These are phyloP conservation scores for Fusarium pseudoanthophilum DNA, from an alignment of 2,329 filamentous ascomycete genomes.

Conservation along the genomic window DNA sequence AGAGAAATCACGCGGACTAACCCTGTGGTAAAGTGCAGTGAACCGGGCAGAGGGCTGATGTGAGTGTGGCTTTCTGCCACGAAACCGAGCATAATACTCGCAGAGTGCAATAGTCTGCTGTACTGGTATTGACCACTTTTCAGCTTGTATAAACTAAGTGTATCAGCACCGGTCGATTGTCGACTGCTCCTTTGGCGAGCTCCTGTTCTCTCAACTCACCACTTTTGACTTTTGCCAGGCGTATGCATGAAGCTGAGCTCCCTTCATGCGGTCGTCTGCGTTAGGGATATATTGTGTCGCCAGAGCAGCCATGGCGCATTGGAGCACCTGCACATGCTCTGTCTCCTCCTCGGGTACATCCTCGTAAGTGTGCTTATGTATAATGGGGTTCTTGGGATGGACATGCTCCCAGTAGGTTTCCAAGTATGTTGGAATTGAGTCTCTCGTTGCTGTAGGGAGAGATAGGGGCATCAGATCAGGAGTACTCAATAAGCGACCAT, in stretches of 20 bases:
- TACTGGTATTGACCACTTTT: conserved; percentile 60
- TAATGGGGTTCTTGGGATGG: conserved; percentile 60
- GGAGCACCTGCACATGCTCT: conserved; percentile 57
- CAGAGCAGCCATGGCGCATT: conserved; percentile 67
- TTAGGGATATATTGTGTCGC: conserved; percentile 62
- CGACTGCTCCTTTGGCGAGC: not conserved
- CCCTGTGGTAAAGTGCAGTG: conserved; percentile 63
- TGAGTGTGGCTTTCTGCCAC: conserved; percentile 60
- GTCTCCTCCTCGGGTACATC: conserved; percentile 44
- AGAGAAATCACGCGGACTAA: conserved; percentile 53
- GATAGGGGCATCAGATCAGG: conserved; percentile 45
- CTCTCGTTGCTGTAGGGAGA: conserved; percentile 54
- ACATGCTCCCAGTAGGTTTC: conserved; percentile 65
- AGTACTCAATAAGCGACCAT: conserved; percentile 50
- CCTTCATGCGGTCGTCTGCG: conserved; percentile 61
- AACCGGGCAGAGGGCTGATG: conserved; percentile 62
- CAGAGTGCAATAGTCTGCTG: conserved; percentile 66
- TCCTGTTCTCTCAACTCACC: conserved; percentile 54
- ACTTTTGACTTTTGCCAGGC: conserved; percentile 61
- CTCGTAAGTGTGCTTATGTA: conserved; percentile 61
- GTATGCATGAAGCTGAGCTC: conserved; percentile 62
- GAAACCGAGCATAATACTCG: conserved; percentile 66
- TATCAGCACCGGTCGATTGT: conserved; percentile 30
- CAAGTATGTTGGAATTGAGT: conserved; percentile 61
- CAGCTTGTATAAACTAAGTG: conserved; percentile 52